These are phyloP conservation scores for Rhododendron ferrugineum DNA, from an alignment of 148 eudicot species.

Conservation along the genomic window DNA sequence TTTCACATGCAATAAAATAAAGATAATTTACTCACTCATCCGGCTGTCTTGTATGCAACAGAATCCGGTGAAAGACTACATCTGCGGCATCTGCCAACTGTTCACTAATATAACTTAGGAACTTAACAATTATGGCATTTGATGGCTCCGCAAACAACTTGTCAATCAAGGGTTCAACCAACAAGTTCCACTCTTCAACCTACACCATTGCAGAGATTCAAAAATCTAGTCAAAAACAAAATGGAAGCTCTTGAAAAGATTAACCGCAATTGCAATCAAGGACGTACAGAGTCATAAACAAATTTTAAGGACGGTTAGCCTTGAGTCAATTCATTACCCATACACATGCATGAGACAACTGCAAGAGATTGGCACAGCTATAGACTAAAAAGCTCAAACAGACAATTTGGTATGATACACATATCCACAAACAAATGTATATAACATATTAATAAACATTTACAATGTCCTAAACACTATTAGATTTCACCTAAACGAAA, in stretches of 20 bases:
- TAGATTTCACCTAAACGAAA: neutral
- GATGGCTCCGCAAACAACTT: constrained; percentile 77
- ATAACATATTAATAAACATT: neutral
- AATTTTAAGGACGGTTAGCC: neutral
- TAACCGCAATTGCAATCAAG: neutral
- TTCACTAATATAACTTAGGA: constrained; percentile 59
- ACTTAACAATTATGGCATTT: constrained; percentile 63
- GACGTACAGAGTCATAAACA: neutral
- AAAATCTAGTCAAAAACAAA: neutral
- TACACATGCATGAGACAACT: neutral
- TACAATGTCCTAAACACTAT: neutral
- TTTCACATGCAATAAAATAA: neutral
- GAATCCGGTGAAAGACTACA: constrained; percentile 43
- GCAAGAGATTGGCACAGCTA: neutral
- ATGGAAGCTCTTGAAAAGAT: neutral
- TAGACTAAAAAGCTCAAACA: neutral
- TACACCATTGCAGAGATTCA: constrained; percentile 14
- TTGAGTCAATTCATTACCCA: neutral
- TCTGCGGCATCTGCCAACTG: constrained; percentile 56
- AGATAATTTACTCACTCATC: constrained; percentile 39
- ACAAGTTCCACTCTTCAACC: constrained; percentile 68
- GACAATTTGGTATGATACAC: neutral
- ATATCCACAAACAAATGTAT: neutral
- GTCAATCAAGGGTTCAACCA: constrained; percentile 58
- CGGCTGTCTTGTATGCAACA: constrained; percentile 34